Evolutionary conservation across 139 green algal species (phyloP).

Genomic region (Auxenochlorella pyrenoidosa): DNA sequence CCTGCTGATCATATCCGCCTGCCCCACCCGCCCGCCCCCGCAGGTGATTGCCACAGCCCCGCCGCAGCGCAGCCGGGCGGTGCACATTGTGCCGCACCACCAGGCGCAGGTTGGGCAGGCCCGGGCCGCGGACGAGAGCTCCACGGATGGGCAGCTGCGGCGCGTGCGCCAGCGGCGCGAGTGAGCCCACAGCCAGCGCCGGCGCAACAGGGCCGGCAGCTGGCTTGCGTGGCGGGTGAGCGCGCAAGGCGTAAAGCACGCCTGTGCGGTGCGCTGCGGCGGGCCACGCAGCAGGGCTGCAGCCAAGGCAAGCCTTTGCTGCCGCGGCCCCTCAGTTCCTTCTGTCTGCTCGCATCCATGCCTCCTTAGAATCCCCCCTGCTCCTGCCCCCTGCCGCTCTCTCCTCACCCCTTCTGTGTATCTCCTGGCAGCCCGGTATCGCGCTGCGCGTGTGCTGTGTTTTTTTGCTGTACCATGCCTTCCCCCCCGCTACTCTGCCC

Average conservation of each 20-base stretch:
- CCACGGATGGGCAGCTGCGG: conserved; percentile 43
- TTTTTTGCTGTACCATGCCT: neutral
- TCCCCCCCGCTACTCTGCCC: neutral
- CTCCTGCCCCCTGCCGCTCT: neutral
- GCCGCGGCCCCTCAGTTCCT: too few relatives aligned
- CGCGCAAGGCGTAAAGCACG: neutral
- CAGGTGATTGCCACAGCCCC: conserved; percentile 36
- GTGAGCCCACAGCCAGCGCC: neutral
- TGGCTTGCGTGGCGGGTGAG: neutral
- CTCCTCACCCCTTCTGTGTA: neutral
- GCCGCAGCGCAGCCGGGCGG: neutral
- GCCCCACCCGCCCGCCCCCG: too few relatives aligned
- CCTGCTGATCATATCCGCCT: too few relatives aligned
- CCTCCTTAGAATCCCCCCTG: too few relatives aligned
- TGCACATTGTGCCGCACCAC: conserved; percentile 38
- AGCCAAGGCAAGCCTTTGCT: too few relatives aligned
- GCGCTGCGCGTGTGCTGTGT: too few relatives aligned
- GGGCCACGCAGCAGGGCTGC: too few relatives aligned
- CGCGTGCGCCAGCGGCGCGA: conserved; percentile 42
- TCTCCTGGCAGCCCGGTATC: neutral
- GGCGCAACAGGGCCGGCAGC: neutral
- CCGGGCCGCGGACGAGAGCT: conserved; percentile 40
- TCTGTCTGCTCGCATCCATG: too few relatives aligned
- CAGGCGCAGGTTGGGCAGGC: neutral
- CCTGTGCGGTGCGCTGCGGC: too few relatives aligned